Conservation (phyloP, 352 stramenopile genomes). For the Phytopythium litorale region DNA sequence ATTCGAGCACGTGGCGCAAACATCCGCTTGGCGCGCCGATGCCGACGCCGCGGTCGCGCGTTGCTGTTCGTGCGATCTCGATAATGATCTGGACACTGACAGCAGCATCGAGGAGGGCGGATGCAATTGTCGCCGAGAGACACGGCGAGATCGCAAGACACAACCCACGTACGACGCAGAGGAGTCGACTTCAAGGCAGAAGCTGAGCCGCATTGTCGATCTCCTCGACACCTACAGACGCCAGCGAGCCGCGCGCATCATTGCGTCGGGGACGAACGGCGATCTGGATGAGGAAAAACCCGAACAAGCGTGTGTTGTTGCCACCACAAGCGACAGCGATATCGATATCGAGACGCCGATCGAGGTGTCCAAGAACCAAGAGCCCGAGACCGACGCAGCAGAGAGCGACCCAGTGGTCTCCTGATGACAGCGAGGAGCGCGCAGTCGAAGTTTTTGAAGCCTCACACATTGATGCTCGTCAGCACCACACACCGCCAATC, state of each 20-base stretch:
- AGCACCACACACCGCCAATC: neutral
- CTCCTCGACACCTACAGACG: neutral
- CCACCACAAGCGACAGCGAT: neutral
- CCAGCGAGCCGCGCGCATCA: neutral
- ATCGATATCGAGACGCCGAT: neutral
- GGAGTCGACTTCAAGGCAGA: neutral
- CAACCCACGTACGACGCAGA: neutral
- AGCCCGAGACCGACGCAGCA: neutral
- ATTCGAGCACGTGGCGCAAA: conserved; percentile 15
- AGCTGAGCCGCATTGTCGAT: neutral
- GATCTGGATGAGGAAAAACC: neutral
- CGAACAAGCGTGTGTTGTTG: neutral
- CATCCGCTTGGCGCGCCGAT: neutral
- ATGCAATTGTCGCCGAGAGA: neutral
- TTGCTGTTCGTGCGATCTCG: neutral
- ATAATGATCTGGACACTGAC: neutral
- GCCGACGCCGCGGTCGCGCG: neutral
- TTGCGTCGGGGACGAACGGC: too few species aligned
- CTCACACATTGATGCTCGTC: neutral
- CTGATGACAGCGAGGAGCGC: neutral
- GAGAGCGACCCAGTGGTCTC: neutral
- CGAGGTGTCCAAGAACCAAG: conserved; percentile 1
- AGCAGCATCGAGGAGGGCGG: neutral
- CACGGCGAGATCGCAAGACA: neutral
- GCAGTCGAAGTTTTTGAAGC: neutral